A percentile compares a stretch with the other conserved stretches of the same genome.
phyloP scores from a whole-genome alignment of 176 grass and related monocot genomes.

The Oryza glumipatula region DNA sequence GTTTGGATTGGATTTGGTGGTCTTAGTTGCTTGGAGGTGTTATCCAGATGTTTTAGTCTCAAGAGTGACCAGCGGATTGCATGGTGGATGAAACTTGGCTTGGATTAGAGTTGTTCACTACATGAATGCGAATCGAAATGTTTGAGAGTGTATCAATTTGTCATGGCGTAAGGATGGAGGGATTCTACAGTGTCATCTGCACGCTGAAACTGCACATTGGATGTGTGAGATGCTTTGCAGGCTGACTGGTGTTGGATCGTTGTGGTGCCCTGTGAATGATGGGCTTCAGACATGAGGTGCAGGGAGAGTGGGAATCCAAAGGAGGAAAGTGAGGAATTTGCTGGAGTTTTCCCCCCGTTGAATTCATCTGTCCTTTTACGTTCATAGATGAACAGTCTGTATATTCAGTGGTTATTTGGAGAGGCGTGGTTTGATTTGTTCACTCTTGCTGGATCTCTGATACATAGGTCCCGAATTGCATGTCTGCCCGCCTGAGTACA shows the following conservation, averaged over 20 bases:
- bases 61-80: neutral
- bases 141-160: neutral
- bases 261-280: neutral
- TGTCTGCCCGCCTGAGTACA: neutral
- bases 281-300: neutral
- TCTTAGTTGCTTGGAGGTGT: too few relatives aligned
- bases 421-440: neutral
- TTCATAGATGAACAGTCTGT: neutral
- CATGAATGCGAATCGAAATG: neutral
- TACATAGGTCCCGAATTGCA: neutral
- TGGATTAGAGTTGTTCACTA: neutral
- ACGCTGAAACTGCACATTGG: neutral
- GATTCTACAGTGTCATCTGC: neutral
- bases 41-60: neutral
- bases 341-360: neutral
- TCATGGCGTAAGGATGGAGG: neutral
- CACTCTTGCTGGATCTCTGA: neutral
- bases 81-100: neutral
- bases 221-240: neutral
- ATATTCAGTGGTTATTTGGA: slow-evolving; percentile 8
- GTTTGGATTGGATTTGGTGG: neutral
- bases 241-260: neutral
- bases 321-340: neutral
- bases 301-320: neutral
- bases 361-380: neutral